Percentiles rank a stretch among this genome's conserved stretches.
Conservation (phyloP, 768 basidiomycete genomes). For the Rhodotorula graminis region DNA sequence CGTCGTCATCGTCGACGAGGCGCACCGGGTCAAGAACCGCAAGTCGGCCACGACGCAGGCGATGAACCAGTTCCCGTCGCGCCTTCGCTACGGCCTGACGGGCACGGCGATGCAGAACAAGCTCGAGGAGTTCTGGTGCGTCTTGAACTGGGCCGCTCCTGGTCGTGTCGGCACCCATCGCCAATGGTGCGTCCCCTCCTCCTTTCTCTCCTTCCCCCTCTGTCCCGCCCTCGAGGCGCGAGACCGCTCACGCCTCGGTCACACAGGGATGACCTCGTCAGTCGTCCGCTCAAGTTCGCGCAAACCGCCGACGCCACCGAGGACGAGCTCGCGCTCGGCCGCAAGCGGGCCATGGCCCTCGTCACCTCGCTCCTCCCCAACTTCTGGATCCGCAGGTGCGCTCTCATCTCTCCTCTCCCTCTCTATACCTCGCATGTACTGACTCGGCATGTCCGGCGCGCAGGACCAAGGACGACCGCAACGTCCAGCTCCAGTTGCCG, state of each 20-base stretch:
- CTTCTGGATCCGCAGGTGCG: conserved; percentile 74
- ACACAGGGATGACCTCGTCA: conserved; percentile 14
- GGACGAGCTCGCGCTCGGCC: conserved; percentile 58
- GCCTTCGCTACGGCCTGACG: conserved; percentile 74
- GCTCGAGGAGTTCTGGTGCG: conserved; percentile 84
- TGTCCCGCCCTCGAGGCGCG: too few relatives aligned
- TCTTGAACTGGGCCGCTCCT: conserved; percentile 87
- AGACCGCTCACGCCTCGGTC: too few relatives aligned
- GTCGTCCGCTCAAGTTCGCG: conserved; percentile 60
- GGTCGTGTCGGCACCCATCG: conserved; percentile 64
- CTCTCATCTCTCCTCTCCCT: too few relatives aligned
- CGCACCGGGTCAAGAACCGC: conserved; percentile 80
- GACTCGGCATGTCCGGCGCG: conserved; percentile 50
- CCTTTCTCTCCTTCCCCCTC: conserved; percentile 9
- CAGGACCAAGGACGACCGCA: conserved; percentile 19
- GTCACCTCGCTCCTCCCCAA: conserved; percentile 66
- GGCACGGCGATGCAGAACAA: conserved; percentile 74
- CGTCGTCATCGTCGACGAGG: conserved; percentile 82
- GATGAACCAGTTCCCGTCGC: conserved; percentile 64
- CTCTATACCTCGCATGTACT: conserved; percentile 56
- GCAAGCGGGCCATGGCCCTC: conserved; percentile 58
- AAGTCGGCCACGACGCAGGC: conserved; percentile 62
- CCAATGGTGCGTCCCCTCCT: conserved; percentile 60
- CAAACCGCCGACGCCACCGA: conserved; percentile 64
- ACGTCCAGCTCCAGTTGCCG: conserved; percentile 59